These are phyloP conservation scores for Periglandula ipomoeae DNA, from an alignment of 2,329 filamentous ascomycete genomes.

Conservation along the genomic window DNA sequence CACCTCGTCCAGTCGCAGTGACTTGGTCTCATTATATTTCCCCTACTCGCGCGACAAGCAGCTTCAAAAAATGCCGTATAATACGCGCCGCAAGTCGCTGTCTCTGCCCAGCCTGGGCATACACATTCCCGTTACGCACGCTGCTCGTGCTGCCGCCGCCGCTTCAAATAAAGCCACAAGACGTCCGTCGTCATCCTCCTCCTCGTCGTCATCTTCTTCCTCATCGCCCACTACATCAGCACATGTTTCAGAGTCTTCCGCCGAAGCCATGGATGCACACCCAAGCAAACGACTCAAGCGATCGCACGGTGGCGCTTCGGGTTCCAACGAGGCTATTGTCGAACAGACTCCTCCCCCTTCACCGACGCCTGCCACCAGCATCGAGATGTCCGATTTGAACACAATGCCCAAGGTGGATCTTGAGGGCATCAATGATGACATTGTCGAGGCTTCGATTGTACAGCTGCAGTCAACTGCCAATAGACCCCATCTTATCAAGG, in stretches of 20 bases:
- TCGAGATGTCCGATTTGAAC: slow-evolving; percentile 18
- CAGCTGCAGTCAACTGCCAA: slow-evolving; percentile 87
- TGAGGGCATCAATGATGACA: slow-evolving; percentile 84
- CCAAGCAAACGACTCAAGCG: slow-evolving; percentile 66
- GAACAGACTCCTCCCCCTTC: slow-evolving; percentile 61
- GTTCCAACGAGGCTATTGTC: slow-evolving; percentile 60
- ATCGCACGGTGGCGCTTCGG: slow-evolving; percentile 48
- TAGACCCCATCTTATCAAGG: slow-evolving; percentile 87
- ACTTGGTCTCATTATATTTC: too few relatives aligned
- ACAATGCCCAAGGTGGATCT: slow-evolving; percentile 43
- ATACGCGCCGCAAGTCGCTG: slow-evolving; percentile 91
- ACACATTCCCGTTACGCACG: slow-evolving; percentile 63
- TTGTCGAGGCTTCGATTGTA: slow-evolving; percentile 82
- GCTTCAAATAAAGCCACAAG: slow-evolving; percentile 32
- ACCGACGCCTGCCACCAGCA: slow-evolving; percentile 20
- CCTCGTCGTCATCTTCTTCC: slow-evolving; percentile 19
- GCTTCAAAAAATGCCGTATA: slow-evolving; percentile 66
- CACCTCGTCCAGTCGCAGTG: slow-evolving; percentile 3
- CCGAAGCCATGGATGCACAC: slow-evolving; percentile 26
- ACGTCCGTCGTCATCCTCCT: slow-evolving; percentile 18
- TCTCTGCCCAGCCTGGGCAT: slow-evolving; percentile 90
- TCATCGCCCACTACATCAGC: slow-evolving; percentile 15
- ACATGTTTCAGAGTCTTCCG: slow-evolving; percentile 17
- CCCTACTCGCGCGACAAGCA: neutral
- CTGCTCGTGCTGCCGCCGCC: slow-evolving; percentile 42